A percentile compares a stretch with the other conserved stretches of the same genome.
Conservation (phyloP, 1,284 basidiomycete genomes). For the Ganoderma meredithae region DNA sequence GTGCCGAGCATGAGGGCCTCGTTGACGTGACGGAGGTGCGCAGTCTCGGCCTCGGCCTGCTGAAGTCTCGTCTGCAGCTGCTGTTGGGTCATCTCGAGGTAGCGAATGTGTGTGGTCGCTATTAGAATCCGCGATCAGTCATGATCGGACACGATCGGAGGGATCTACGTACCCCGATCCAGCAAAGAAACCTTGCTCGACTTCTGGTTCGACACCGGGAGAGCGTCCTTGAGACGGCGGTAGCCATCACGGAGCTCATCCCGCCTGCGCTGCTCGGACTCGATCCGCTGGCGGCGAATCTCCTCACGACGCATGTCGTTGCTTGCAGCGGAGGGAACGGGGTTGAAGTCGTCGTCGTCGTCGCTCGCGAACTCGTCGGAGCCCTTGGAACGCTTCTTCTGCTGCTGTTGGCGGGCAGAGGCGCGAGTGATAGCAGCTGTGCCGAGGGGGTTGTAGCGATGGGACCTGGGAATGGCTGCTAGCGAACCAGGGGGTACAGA, state of each 20-base stretch:
- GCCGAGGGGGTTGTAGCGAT: constrained; percentile 78
- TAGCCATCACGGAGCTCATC: constrained; percentile 90
- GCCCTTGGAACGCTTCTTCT: constrained; percentile 61
- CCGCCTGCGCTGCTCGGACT: constrained; percentile 85
- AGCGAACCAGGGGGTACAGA: constrained; percentile 63
- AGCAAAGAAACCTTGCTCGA: constrained; percentile 87
- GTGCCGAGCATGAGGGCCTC: constrained; percentile 86
- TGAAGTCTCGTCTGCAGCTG: constrained; percentile 77
- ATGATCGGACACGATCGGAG: constrained; percentile 20
- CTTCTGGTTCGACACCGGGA: constrained; percentile 88
- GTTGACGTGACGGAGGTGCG: constrained; percentile 79
- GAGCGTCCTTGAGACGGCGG: constrained; percentile 82
- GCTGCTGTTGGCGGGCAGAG: constrained; percentile 40
- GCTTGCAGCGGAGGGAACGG: constrained; percentile 46
- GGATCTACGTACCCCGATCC: constrained; percentile 69
- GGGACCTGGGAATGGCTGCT: constrained; percentile 70
- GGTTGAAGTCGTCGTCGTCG: constrained; percentile 68
- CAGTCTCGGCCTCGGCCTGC: constrained; percentile 77
- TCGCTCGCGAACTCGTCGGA: constrained; percentile 70
- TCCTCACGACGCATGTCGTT: constrained; percentile 79
- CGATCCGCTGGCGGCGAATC: constrained; percentile 85
- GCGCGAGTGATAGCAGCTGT: constrained; percentile 52
- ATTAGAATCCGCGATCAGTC: constrained; percentile 24
- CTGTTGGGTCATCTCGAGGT: constrained; percentile 77
- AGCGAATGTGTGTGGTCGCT: constrained; percentile 82